phyloP scores from a whole-genome alignment of 2,329 filamentous ascomycete species.

The Diaporthe australafricana region DNA sequence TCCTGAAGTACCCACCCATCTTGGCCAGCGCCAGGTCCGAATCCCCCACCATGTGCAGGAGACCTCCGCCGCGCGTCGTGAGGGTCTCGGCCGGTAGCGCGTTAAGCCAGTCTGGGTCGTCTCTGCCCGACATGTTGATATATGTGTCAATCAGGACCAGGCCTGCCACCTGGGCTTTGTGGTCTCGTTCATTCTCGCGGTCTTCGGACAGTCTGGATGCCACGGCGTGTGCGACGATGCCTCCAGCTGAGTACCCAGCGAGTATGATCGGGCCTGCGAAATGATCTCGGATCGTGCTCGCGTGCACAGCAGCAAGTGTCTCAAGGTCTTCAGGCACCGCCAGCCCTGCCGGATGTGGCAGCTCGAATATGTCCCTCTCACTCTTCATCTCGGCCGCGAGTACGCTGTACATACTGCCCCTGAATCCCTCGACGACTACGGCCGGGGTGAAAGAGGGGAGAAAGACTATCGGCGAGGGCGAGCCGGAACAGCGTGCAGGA shows the following conservation, averaged over 20 bases:
- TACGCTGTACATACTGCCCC: neutral
- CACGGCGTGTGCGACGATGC: neutral
- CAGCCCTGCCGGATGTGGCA: neutral
- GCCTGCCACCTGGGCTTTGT: neutral
- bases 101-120: neutral
- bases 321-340: constrained; percentile 1
- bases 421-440: neutral
- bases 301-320: neutral
- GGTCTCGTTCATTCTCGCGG: fast-evolving
- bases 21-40: constrained; percentile 7
- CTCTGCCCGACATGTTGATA: neutral
- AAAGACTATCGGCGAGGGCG: neutral
- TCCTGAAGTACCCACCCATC: neutral
- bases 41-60: neutral
- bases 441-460: neutral
- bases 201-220: neutral
- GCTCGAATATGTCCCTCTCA: constrained; percentile 1
- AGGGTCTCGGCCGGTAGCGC: neutral
- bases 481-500: neutral
- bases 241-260: neutral
- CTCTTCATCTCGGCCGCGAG: neutral
- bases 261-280: neutral
- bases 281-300: neutral
- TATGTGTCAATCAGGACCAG: constrained; percentile 4
- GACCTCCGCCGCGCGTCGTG: neutral